Base-by-base conservation (phyloP, 768 basidiomycete species). In the Lactarius indigo region DNA sequence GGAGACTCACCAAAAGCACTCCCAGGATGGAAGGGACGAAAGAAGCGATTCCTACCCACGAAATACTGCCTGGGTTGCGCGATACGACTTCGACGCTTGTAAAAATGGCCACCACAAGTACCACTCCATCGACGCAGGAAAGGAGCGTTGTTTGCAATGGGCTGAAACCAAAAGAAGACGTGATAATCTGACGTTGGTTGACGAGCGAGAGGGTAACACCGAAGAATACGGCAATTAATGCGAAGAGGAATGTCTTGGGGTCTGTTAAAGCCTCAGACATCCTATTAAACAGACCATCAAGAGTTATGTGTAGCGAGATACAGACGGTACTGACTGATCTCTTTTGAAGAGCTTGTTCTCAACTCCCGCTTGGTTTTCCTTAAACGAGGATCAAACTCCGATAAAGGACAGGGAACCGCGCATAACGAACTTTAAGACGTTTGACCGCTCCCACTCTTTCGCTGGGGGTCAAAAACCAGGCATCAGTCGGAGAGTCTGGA, bases 301-400 rank as follows among this genome's bases (percentile, higher is more conserved):
- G 42, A 37, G 17, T 17, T 26, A 13, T 31, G n/a, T 13, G 35
- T 30, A 28, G 17, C 30, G 9, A 31, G 15, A 20, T 20, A 35
- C 50, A 18, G 41, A 57, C 10, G 30, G 44, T 52, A 81, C 88
- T 69, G 63, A 90, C 90, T 92, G 91, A 39, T 90, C 87, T 61
- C 80, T 84, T 78, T 92, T 92, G 78, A 90, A 92, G 61, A 81
- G 82, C 71, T 92, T 93, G 73, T 90, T 92, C 76, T 92, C 91
- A 12, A 91, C 83, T 35, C 91, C 91, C 0, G 88, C 89, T 83
- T 92, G 89, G 68, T 91, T 91, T 75, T 79, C 83, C 85, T 87
- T 68, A 5, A 23, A 18, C 39, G 3, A 9, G n/a, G 30, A 30
- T 5, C 31, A 30, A 20, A 50, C 4, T 26, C 17, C 37, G 31